Base-by-base conservation (phyloP, 768 basidiomycete species). In the Multifurca ochricompacta region DNA sequence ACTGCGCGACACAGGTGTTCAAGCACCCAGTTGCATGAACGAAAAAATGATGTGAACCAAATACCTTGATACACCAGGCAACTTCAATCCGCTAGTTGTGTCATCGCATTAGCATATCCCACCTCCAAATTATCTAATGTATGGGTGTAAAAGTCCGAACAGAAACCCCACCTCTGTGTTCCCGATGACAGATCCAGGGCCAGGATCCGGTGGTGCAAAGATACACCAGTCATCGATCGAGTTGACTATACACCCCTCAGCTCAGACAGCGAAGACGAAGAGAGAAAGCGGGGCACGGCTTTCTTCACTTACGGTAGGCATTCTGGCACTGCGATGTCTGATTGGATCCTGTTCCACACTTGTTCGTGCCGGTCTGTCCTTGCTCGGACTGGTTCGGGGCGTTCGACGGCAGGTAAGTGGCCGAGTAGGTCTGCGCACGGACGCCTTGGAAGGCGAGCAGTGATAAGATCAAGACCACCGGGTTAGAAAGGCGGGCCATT, bases 271-370 rank as follows among this genome's bases (percentile, higher is more conserved):
- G n/a, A n/a, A n/a, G n/a, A n/a, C n/a, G n/a, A n/a, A n/a, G n/a
- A n/a, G n/a, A n/a, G n/a, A n/a, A n/a, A n/a, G n/a, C n/a, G n/a
- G n/a, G n/a, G n/a, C n/a, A n/a, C n/a, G n/a, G n/a, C n/a, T n/a
- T n/a, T n/a, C n/a, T n/a, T n/a, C 30, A 67, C 79, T 58, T 64
- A 81, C 83, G 56, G 64, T 77, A 82, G 9, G 75, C 77, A 59
- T 81, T 81, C 63, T 89, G 88, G 68, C 87, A 91, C 51, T 68
- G 67, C 4, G 82, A 83, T 4, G 69, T 72, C 66, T 81, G 82
- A 65, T 72, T 78, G 46, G 71, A 66, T 14, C 66, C 70, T 3
- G 76, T 74, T 7, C 82, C 82, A 66, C 88, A 91, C 52, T 75
- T 68, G 66, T 87, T 83, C 13, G 81, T 81, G 14, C 81, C 83